Evolutionary conservation across 805 yeast species (phyloP).

Genomic region (Starmerella stigmatis): DNA sequence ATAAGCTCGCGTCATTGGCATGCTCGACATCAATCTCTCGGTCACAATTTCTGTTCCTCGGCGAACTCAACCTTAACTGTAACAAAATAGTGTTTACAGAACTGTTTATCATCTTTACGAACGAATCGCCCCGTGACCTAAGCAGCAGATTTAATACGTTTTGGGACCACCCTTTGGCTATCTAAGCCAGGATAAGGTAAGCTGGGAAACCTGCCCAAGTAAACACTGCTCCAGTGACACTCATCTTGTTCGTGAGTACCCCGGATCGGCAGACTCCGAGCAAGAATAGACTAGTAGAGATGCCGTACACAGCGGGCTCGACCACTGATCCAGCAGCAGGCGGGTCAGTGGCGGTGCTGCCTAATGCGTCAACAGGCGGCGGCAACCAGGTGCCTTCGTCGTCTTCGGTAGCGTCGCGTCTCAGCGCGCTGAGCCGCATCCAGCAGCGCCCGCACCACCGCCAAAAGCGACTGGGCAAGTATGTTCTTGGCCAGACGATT

Average conservation of each 20-base stretch:
- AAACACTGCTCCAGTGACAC: not conserved
- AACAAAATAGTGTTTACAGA: too few species aligned
- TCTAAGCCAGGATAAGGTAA: constrained; percentile 9
- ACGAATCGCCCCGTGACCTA: constrained; percentile 4
- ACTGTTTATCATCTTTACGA: too few species aligned
- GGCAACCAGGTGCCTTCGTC: constrained; percentile 10
- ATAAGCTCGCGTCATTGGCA: too few species aligned
- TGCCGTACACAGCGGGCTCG: constrained; percentile 5
- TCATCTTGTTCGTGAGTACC: not conserved
- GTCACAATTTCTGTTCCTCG: too few species aligned
- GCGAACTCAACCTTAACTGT: too few species aligned
- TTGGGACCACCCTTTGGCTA: constrained; percentile 4
- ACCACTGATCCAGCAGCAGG: constrained; percentile 1
- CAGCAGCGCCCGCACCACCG: constrained; percentile 13
- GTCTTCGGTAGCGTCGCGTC: constrained; percentile 14
- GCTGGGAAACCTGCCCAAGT: constrained; percentile 1
- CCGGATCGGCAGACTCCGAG: not conserved
- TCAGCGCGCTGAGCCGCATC: constrained; percentile 25
- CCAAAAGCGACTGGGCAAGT: constrained; percentile 65
- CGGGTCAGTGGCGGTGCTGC: constrained; percentile 2
- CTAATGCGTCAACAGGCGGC: not conserved
- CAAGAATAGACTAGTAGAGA: not conserved
- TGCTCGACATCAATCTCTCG: too few species aligned
- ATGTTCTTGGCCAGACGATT: constrained; percentile 79
- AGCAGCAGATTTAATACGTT: constrained; percentile 3